A percentile compares a stretch with the other conserved stretches of the same genome.
Evolutionary conservation across 2,329 filamentous ascomycete genomes (phyloP).

Genomic region (Aschersonia sp.): DNA sequence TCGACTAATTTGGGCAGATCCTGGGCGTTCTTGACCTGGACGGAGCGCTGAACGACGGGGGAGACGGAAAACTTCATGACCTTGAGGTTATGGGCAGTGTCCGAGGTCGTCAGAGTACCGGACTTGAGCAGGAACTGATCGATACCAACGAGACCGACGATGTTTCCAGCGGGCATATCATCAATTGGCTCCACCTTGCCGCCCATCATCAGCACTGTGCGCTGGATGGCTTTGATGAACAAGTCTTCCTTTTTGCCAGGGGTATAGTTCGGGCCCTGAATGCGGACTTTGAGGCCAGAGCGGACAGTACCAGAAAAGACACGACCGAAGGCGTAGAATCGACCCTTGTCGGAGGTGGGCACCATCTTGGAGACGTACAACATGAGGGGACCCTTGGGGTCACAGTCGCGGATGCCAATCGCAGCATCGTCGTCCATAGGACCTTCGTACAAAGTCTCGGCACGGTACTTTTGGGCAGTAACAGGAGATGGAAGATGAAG

Average conservation of each 20-base stretch:
- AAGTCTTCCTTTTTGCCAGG: constrained; percentile 98
- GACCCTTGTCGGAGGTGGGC: constrained; percentile 97
- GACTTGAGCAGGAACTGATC: constrained; percentile 99
- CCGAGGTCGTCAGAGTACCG: constrained; percentile 93
- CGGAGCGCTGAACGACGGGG: constrained; percentile 94
- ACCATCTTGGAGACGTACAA: constrained; percentile 99
- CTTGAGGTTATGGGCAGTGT: constrained; percentile 99
- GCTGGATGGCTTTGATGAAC: constrained; percentile 98
- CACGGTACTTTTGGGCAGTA: constrained; percentile 94
- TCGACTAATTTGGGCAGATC: constrained; percentile 99
- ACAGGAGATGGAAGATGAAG: constrained; percentile 94
- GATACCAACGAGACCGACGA: constrained; percentile 97
- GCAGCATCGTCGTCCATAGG: constrained; percentile 81
- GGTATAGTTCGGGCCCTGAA: constrained; percentile 97
- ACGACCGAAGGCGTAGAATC: constrained; percentile 99
- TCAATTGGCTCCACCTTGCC: constrained; percentile 98
- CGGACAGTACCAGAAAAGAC: constrained; percentile 97
- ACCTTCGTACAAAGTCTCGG: constrained; percentile 97
- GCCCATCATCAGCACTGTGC: constrained; percentile 99
- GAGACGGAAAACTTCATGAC: constrained; percentile 99
- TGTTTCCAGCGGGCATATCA: constrained; percentile 98
- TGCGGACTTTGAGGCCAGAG: constrained; percentile 98
- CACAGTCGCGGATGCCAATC: constrained; percentile 96
- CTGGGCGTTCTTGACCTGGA: constrained; percentile 99
- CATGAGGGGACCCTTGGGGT: constrained; percentile 97